Evolutionary conservation across 2,329 filamentous ascomycete genomes (phyloP).

Genomic region (Metarhizium rileyi): DNA sequence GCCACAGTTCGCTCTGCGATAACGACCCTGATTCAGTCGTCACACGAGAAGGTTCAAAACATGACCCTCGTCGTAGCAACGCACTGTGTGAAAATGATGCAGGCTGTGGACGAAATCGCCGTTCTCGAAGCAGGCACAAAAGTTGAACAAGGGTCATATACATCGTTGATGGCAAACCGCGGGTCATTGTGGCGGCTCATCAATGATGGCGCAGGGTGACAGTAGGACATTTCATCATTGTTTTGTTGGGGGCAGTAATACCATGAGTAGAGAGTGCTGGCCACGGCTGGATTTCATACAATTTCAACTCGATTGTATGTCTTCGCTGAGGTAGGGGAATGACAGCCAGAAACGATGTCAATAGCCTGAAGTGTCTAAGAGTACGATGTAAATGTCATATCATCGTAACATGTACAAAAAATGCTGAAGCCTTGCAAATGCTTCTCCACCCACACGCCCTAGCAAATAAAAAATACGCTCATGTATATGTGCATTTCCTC

Average conservation of each 20-base stretch:
- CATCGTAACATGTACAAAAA: background rate
- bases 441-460: background rate
- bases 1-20: conserved; percentile 55
- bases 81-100: conserved; percentile 81
- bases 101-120: conserved; percentile 61
- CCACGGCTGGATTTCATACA: too few relatives aligned
- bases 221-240: background rate
- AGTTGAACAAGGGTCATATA: conserved; percentile 58
- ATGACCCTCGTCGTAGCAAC: conserved; percentile 75
- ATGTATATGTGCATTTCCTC: too few relatives aligned
- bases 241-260: background rate
- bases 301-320: too few relatives aligned
- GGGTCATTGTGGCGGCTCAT: conserved; percentile 41
- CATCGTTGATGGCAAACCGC: conserved; percentile 39
- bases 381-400: background rate
- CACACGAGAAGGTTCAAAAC: conserved; percentile 14
- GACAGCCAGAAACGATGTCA: background rate
- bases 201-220: conserved; percentile 18
- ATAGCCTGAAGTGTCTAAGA: background rate
- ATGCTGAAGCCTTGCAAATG: background rate
- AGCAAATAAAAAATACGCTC: background rate
- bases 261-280: background rate
- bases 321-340: background rate
- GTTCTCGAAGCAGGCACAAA: conserved; percentile 60
- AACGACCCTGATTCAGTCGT: conserved; percentile 33